Evolutionary conservation across 2,329 filamentous ascomycete genomes (phyloP), one percentile per base, ranked within the genome.

Genomic region (Trichoderma asperellum): DNA sequence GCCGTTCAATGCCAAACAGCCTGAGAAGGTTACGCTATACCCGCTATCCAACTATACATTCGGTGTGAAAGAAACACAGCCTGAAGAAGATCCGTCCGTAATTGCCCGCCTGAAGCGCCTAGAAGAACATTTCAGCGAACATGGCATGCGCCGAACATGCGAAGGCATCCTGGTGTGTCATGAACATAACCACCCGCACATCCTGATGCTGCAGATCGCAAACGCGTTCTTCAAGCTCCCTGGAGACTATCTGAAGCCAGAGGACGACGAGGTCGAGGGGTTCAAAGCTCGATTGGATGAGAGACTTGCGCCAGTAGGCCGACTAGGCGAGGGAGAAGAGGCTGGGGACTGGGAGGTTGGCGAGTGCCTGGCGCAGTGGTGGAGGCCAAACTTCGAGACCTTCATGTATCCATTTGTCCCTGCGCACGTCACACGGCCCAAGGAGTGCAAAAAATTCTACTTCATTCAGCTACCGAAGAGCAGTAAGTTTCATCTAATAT

Each of bases 321-420:
- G 91, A 60, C 89, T 92, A 32, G 92, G 93, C 71, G 92, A 96
- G 80, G 92, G 92, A 61, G 92, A 96, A 75, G 94, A 95, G 79
- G 92, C 92, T 73, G 80, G 78, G 21, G 93, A 97, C 77, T 99
- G 96, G 96, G 88, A 96, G 79, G 89, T 99, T 74, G 93, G 92
- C 75, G 96, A 98, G 79, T 97, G 94, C 60, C 86, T 99, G 68
- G 95, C 96, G 66, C 94, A 97, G 83, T 99, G 96, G 96, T 99
- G 95, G 94, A 87, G 96, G 69, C 96, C 96, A 66, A 99, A 98
- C 84, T 97, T 98, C 79, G 96, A 99, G 85, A 98, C 96, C 2
- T 98, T 98, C 85, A 97, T 99, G 94, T 99, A 99, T 79, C 96
- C 96, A 0, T 99, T 97, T 81, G 91, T 98, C 69, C 96, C 96